Evolutionary conservation across 768 basidiomycete species (phyloP).

Genomic region (Boletus speciosus): DNA sequence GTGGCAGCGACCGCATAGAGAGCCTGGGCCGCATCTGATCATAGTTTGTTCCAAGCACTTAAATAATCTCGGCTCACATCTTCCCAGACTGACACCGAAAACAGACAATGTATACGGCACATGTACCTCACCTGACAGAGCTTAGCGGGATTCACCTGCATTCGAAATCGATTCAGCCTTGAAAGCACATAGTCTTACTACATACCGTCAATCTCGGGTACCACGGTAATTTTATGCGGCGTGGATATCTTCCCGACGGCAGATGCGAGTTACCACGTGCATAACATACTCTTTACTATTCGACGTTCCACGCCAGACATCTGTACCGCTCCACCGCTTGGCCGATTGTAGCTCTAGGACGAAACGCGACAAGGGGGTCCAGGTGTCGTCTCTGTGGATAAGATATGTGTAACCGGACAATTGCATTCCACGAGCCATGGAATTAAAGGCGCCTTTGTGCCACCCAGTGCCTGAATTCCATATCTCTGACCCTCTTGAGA

Average conservation of each 20-base stretch:
- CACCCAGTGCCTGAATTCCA: constrained; percentile 4
- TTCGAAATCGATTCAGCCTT: background rate
- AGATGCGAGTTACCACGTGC: background rate
- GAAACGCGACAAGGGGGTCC: background rate
- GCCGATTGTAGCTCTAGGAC: constrained; percentile 12
- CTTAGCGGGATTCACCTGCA: background rate
- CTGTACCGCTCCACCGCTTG: background rate
- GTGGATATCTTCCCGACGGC: background rate
- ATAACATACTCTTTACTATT: background rate
- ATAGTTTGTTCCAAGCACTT: background rate
- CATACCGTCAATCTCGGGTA: background rate
- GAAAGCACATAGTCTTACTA: background rate
- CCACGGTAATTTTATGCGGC: too few relatives aligned
- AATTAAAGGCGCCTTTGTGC: background rate
- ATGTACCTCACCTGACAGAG: background rate
- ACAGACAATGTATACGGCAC: background rate
- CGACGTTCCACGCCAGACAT: background rate
- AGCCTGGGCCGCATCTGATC: background rate
- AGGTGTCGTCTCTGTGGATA: too few relatives aligned
- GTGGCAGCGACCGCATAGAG: background rate
- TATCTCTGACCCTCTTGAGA: background rate
- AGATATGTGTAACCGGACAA: background rate
- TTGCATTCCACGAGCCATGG: constrained; percentile 2
- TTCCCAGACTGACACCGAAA: background rate
- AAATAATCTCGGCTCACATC: background rate